Percentiles rank a stretch among this genome's conserved stretches.
Evolutionary conservation across 306 rosid species (phyloP).

Genomic region (Sindora glabra): DNA sequence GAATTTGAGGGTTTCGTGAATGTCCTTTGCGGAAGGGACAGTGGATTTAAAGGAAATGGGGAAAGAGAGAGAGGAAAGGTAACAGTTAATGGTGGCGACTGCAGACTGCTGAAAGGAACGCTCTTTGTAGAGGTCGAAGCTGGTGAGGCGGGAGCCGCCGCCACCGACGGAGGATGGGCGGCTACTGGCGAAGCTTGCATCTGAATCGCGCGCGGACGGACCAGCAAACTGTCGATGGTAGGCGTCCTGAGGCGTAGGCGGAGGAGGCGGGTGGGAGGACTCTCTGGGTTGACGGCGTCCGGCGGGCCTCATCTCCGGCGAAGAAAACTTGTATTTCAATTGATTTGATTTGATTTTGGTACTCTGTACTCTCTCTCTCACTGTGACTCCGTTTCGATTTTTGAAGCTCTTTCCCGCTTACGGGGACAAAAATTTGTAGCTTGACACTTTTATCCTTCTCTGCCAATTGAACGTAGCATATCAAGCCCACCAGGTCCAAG

Average conservation of each 20-base stretch:
- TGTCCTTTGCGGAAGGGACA: conserved; percentile 67
- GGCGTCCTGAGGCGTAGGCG: conserved; percentile 28
- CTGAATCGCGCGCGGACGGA: conserved; percentile 59
- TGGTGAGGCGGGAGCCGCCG: conserved; percentile 24
- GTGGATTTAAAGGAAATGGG: conserved; percentile 43
- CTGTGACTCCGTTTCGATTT: neutral
- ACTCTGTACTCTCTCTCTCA: no score
- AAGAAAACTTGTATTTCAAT: neutral
- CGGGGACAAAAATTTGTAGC: neutral
- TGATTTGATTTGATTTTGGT: no score
- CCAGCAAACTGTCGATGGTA: conserved; percentile 15
- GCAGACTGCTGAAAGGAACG: conserved; percentile 51
- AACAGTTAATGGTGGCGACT: conserved; percentile 48
- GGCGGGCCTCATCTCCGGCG: conserved; percentile 41
- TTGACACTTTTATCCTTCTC: neutral
- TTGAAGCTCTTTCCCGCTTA: neutral
- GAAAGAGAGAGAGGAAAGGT: conserved; percentile 45
- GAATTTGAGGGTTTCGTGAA: conserved; percentile 52
- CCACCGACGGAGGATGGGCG: conserved; percentile 68
- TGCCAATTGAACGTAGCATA: no score
- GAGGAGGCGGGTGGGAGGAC: conserved; percentile 48
- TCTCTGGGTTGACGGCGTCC: conserved; percentile 46
- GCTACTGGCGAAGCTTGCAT: conserved; percentile 76
- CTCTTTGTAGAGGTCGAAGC: conserved; percentile 76
- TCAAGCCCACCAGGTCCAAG: neutral